Base-by-base conservation (phyloP, 208 protist species). In the Herpetomonas tarakana region DNA sequence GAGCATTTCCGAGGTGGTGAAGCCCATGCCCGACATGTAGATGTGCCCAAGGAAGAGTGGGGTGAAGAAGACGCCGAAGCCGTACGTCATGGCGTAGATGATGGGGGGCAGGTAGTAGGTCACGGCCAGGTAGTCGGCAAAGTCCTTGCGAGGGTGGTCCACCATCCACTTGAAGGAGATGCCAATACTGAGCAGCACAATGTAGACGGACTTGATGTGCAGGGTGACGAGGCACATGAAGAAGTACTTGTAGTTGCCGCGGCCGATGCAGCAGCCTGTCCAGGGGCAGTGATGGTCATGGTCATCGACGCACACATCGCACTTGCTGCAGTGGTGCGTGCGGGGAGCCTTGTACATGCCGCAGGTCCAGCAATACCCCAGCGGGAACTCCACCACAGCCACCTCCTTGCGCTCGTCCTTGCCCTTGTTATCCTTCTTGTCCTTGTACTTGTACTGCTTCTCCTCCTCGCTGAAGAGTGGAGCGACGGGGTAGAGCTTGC, bases 241-340 rank as follows among this genome's bases (percentile, higher is more conserved):
- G 58, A 91, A 91, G 52, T 59, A 80, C 25, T 55, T 51, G 52
- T 88, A 88, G 70, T 91, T 91, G 55, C 74, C 64, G 25, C 59
- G 55, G 7, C 84, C 84, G 9, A 88, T 72, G 62, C 81, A 88
- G 44, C 67, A 81, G 29, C 77, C 77, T 19, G 72, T 85, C 84
- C 84, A 88, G 7, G 47, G 51, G 56, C 83, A 88, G 62, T 91
- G 84, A 50, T 88, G 81, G 58, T 91, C 81, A 45, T 86, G 68
- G 29, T 65, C 63, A 46, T 87, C 80, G 1, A 88, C 75, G 30
- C 81, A 91, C 56, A 65, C 71, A 41, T 83, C 58, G 65, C 84
- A 91, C 39, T 72, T 55, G 41, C 57, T 61, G 62, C 81, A 91
- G 65, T 91, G 81, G 24, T 68, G 74, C 27, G 84, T 81, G 35